These are phyloP conservation scores for Skeletonema tropicum DNA, from an alignment of 108 stramenopile genomes.

Conservation along the genomic window DNA sequence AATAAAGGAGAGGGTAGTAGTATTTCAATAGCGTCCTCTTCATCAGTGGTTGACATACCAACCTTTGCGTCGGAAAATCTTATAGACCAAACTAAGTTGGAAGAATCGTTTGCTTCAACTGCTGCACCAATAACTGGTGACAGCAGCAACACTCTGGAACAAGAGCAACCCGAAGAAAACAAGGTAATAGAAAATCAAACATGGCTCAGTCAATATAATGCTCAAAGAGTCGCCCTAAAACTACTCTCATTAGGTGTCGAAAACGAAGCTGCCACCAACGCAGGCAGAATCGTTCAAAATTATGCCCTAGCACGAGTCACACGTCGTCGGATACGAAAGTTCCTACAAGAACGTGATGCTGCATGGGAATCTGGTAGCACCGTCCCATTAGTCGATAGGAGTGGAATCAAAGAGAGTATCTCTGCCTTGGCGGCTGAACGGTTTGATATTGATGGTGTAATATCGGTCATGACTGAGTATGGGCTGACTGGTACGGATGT, in stretches of 20 bases:
- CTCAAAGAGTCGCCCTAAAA: constrained; percentile 54
- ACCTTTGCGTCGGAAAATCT: constrained; percentile 12
- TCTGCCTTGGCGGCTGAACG: constrained; percentile 17
- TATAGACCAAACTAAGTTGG: constrained; percentile 4
- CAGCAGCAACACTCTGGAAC: background rate
- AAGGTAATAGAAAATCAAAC: constrained; percentile 18
- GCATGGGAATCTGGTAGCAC: constrained; percentile 46
- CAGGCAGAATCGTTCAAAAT: constrained; percentile 65
- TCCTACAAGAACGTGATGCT: constrained; percentile 67
- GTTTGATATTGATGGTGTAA: constrained; percentile 57
- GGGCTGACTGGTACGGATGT: constrained; percentile 72
- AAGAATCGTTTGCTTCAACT: background rate
- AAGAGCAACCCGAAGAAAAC: background rate
- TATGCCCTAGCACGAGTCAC: constrained; percentile 60
- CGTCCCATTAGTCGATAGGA: constrained; percentile 18
- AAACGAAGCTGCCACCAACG: constrained; percentile 39
- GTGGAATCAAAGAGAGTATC: constrained; percentile 18
- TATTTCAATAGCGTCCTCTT: constrained; percentile 3
- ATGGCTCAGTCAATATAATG: constrained; percentile 68
- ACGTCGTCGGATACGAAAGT: constrained; percentile 64
- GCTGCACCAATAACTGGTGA: background rate
- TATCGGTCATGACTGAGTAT: constrained; percentile 57
- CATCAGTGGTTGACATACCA: constrained; percentile 14
- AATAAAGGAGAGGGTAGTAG: background rate
- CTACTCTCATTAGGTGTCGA: constrained; percentile 56